These are phyloP conservation scores for Annulohypoxylon nitens DNA, from an alignment of 495 filamentous ascomycete genomes.

Conservation along the genomic window DNA sequence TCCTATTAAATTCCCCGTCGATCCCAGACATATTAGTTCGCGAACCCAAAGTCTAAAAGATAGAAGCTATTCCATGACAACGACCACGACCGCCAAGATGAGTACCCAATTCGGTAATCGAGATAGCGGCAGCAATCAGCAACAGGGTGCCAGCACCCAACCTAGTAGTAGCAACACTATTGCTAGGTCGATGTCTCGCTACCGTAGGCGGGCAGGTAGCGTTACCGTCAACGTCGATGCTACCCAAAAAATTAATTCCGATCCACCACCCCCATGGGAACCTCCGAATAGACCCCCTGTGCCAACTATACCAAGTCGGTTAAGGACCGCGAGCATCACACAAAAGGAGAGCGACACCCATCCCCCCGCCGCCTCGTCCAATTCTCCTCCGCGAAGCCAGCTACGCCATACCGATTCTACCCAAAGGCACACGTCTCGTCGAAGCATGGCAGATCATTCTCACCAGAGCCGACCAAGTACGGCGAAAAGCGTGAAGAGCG, in stretches of 20 bases:
- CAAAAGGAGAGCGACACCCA: slow-evolving; percentile 41
- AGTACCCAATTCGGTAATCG: slow-evolving; percentile 11
- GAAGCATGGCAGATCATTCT: slow-evolving; percentile 40
- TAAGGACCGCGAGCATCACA: slow-evolving; percentile 42
- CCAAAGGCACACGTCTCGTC: slow-evolving; percentile 35
- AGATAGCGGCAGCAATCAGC: slow-evolving; percentile 31
- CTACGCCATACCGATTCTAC: slow-evolving; percentile 42
- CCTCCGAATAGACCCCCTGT: slow-evolving; percentile 50
- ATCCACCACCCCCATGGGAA: slow-evolving; percentile 45
- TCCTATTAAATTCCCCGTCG: slow-evolving; percentile 23
- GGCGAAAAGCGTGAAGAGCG: slow-evolving; percentile 38
- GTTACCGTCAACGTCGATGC: slow-evolving; percentile 47
- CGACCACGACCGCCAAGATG: slow-evolving; percentile 32
- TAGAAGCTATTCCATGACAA: slow-evolving; percentile 18
- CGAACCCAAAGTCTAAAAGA: slow-evolving; percentile 30
- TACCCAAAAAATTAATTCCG: slow-evolving; percentile 49
- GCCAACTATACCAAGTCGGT: slow-evolving; percentile 45
- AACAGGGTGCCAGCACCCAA: slow-evolving; percentile 28
- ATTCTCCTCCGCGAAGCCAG: slow-evolving; percentile 42
- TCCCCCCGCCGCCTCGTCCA: slow-evolving; percentile 26
- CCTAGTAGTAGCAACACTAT: slow-evolving; percentile 50
- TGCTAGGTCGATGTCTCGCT: slow-evolving; percentile 71
- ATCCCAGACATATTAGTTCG: slow-evolving; percentile 22
- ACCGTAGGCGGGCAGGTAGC: slow-evolving; percentile 58
- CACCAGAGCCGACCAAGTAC: slow-evolving; percentile 45